phyloP scores from a whole-genome alignment of 148 eudicot genomes.

The Diospyros kaki region DNA sequence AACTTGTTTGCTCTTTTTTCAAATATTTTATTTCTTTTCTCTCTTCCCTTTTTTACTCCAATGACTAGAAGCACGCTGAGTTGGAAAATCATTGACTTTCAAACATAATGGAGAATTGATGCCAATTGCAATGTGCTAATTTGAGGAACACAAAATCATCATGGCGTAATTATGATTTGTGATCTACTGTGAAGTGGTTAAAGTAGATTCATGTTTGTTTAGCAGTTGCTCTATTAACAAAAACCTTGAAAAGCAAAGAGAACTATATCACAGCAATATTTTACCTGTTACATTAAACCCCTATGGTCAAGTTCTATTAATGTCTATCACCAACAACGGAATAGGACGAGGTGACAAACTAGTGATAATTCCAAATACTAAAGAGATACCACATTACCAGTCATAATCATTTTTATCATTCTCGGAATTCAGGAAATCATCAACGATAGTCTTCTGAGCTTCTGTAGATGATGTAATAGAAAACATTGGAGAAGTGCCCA shows the following conservation, averaged over 20 bases:
- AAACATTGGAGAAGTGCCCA: conserved; percentile 66
- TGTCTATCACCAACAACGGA: not conserved
- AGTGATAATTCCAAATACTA: not conserved
- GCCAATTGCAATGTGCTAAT: not conserved
- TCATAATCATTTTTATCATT: conserved; percentile 91
- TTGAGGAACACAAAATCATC: not conserved
- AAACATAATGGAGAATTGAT: not conserved
- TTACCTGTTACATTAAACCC: not conserved
- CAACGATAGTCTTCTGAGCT: conserved; percentile 56
- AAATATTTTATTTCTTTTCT: too few species aligned
- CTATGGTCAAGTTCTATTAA: not conserved
- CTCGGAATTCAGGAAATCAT: conserved; percentile 83
- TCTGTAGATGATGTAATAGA: conserved; percentile 47
- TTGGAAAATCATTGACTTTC: too few species aligned
- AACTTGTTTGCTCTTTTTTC: too few species aligned
- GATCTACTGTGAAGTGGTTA: not conserved
- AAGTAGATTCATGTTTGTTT: not conserved
- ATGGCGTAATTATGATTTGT: not conserved
- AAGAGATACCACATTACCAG: conserved; percentile 49
- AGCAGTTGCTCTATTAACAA: not conserved
- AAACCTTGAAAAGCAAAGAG: too few species aligned
- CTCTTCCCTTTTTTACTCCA: too few species aligned
- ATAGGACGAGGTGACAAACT: not conserved
- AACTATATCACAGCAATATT: too few species aligned
- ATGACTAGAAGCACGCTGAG: too few species aligned